Conservation (phyloP, 139 green algal genomes). For the Yamagishiella unicocca region DNA sequence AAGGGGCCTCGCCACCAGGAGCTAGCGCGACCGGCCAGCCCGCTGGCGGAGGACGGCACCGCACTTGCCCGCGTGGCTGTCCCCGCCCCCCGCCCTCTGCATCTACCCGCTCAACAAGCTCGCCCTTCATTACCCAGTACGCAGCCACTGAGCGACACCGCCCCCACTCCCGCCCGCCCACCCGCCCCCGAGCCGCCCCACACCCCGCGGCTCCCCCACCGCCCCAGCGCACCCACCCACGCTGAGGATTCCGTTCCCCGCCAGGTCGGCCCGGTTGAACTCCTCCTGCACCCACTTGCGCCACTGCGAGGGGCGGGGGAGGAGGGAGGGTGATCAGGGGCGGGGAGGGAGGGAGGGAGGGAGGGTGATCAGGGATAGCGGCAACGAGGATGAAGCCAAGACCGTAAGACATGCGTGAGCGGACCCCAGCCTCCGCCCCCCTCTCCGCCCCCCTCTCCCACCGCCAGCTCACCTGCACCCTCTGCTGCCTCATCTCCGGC, state of each 20-base stretch:
- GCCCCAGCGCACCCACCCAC: background rate
- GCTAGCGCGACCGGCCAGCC: background rate
- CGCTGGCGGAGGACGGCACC: no score
- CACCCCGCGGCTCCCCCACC: background rate
- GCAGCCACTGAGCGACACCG: no score
- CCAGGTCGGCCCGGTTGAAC: slow-evolving; percentile 52
- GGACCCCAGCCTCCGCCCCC: background rate
- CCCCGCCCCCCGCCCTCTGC: no score
- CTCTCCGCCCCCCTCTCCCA: background rate
- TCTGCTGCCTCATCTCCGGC: background rate
- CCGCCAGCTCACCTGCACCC: background rate
- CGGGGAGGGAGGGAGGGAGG: background rate
- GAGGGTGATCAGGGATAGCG: background rate
- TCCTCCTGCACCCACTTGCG: slow-evolving; percentile 32
- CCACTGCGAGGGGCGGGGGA: slow-evolving; percentile 16
- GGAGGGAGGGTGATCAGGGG: background rate
- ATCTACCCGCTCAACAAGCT: no score
- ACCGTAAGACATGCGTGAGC: no score
- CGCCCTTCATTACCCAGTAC: no score
- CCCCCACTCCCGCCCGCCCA: no score
- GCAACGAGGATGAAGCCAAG: no score
- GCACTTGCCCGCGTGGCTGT: no score
- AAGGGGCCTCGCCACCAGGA: background rate
- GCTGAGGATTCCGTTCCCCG: slow-evolving; percentile 40
- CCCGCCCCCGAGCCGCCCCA: no score